These are phyloP conservation scores for Cryphonectria naterciae DNA, from an alignment of 2,329 filamentous ascomycete genomes.

Conservation along the genomic window DNA sequence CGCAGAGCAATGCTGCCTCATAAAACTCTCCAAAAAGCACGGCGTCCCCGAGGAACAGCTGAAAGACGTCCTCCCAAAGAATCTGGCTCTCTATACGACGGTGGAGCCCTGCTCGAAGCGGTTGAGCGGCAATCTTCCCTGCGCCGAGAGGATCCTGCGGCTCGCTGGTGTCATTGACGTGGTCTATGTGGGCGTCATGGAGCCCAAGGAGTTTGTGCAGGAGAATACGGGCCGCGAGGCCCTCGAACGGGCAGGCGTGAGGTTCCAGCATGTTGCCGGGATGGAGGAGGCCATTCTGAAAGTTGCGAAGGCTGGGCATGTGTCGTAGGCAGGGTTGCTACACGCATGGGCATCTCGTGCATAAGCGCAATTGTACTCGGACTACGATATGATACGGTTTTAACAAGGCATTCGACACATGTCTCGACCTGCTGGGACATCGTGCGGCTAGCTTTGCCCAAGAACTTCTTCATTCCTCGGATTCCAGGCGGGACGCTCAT, in stretches of 20 bases:
- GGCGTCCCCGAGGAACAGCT: conserved; percentile 59
- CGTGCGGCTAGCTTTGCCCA: too few relatives aligned
- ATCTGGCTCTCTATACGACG: conserved; percentile 80
- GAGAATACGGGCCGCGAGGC: conserved; percentile 75
- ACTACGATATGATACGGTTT: not conserved
- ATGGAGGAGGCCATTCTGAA: conserved; percentile 79
- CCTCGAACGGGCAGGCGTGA: conserved; percentile 73
- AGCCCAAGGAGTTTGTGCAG: conserved; percentile 88
- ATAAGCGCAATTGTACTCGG: not conserved
- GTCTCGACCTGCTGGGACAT: not conserved
- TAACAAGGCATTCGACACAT: not conserved
- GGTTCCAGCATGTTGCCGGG: conserved; percentile 73
- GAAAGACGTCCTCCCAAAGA: conserved; percentile 52
- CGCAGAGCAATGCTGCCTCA: conserved; percentile 89
- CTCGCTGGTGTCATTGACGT: conserved; percentile 66
- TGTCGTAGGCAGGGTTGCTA: not conserved
- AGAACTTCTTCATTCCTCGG: not conserved
- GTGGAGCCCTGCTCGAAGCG: conserved; percentile 84
- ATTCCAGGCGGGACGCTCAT: not conserved
- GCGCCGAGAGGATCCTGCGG: conserved; percentile 77
- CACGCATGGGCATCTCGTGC: not conserved
- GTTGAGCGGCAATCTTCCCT: conserved; percentile 74
- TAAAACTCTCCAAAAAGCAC: conserved; percentile 65
- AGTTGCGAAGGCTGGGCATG: conserved; percentile 84
- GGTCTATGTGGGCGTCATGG: conserved; percentile 85